Base-by-base conservation (phyloP, 2,329 filamentous ascomycete species). In the Trichoderma sp. region DNA sequence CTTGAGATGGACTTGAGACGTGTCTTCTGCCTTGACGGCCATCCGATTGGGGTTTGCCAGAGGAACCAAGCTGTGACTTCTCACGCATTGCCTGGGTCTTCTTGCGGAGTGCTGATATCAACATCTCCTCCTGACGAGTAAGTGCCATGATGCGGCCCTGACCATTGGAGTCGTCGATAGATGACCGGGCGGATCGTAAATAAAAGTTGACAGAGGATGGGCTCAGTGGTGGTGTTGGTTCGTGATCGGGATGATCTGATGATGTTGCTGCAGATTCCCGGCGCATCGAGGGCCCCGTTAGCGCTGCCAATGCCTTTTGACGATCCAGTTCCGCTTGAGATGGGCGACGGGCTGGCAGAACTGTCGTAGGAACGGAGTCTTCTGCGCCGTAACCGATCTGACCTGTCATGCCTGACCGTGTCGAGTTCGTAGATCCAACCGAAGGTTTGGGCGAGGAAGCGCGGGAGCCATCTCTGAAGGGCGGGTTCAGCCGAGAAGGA, bases 111-210 rank as follows among this genome's bases (percentile, higher is more conserved):
- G 88, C 88, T 2, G 87, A 85, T 4, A 90, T 80, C 0, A 90
- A 81, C 82, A 88, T 85, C 77, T 89, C 86, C 73, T 90, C 88
- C 73, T 89, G 87, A 4, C 82, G 83, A 0, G 87, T 89, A 20
- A 90, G 86, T 1, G 87, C 85, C 84, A 89, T 88, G 69, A 88
- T 81, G 1, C 87, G 84, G 32, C 80, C 79, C 39, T 80, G 78
- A 32, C 76, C 74, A 20, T 73, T 76, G 11, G 76, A 74, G 2
- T 75, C 75, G 55, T 82, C 79, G 9, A 82, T 76, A 0, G 84
- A 83, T 3, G 82, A 82, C 12, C 78, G 78, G 0, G 78, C 77
- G 0, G 82, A 80, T 43, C 82, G 82, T 17, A 85, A 79, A 72
- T 82, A 85, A 64, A 85, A 85, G 68, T 88, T 86, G 4, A 85